Base-by-base conservation (phyloP, 768 basidiomycete genomes). In the Tricholoma bakamatsutake region DNA sequence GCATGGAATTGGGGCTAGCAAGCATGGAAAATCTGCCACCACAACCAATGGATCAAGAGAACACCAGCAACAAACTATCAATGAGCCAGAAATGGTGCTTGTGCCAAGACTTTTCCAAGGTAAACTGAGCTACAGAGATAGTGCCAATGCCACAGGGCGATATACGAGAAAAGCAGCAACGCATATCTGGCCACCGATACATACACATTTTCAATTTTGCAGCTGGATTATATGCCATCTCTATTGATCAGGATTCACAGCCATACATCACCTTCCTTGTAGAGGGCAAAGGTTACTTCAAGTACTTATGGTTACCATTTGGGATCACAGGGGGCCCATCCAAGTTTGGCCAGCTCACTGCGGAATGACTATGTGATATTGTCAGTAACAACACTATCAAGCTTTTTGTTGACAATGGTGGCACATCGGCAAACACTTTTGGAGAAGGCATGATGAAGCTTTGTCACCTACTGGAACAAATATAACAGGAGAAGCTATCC, bases 341-440 rank as follows among this genome's bases (percentile, higher is more conserved):
- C 11, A 4, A 33, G 11, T 33, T 33, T 33, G 33, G 35, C 6
- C 35, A 37, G 35, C 13, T 37, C 13, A 37, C 35, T 5, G 49
- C 73, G 71, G 0, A 17, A 61, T 1, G 76, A 75, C 0, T 76
- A 70, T 50, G 72, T 70, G 33, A 49, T 52, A 12, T 76, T 71
- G 34, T 28, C 27, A 0, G 21, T 62, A 0, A 73, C 78, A 69
- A 76, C 73, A 0, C 11, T 37, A 39, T 74, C 11, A 69, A 76
- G 53, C 58, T 72, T 12, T 76, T 76, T 39, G 73, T 79, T 0
- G 74, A 79, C 45, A 71, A 79, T 54, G 68, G 72, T 0, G 71
- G 65, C 13, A 15, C 35, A 37, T 37, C 35, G 15, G 35, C 35
- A 37, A 37, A 37, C 13, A 37, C 35, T 1, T 74, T 76, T 42